Evolutionary conservation across 345 rosid genomes (phyloP), one percentile per base, ranked within the genome.

Genomic region (Citrus hindsii): DNA sequence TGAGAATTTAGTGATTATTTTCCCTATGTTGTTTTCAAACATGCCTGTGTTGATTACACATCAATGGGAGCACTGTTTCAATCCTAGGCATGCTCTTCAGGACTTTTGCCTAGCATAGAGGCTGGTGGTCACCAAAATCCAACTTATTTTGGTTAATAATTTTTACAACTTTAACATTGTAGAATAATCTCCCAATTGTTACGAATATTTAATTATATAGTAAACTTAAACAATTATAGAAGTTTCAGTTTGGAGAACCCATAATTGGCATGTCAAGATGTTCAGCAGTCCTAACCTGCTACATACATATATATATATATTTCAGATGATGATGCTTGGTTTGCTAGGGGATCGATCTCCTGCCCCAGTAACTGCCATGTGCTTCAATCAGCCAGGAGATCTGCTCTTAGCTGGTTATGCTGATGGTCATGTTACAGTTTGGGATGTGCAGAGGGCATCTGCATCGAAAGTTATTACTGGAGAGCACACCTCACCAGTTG

Each of bases 371-470:
- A 92, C 98, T 56, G 89, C 99, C 67, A 85, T 94, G 85, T 91
- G 95, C 90, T 92, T 96, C 87, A 94, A 92, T 87, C 99, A 89
- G 87, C 93, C 78, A 83, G 99, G 99, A 28, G 92, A 89, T 74
- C 90, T 96, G 77, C 97, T 96, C 67, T 86, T 96, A 85, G 98
- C 97, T 80, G 99, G 99, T 79, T 94, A 96, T 82, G 93, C 89
- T 76, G 96, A 96, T 82, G 99, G 98, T 66, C 99, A 92, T 85
- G 79, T 96, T 80, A 91, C 95, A 46, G 85, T 94, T 81, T 96
- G 99, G 99, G 97, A 96, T 85, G 80, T 94, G 81, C 98, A 86
- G 84, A 89, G 84, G 85, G 90, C 90, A 75, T 88, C 98, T 53
- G 87, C 86, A 72, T 93, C 91, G 46, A 96, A 96, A 90, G 88